A percentile compares a stretch with the other conserved stretches of the same genome.
These are phyloP conservation scores for Verbascum thapsus DNA, from an alignment of 257 asterid species.

Conservation along the genomic window DNA sequence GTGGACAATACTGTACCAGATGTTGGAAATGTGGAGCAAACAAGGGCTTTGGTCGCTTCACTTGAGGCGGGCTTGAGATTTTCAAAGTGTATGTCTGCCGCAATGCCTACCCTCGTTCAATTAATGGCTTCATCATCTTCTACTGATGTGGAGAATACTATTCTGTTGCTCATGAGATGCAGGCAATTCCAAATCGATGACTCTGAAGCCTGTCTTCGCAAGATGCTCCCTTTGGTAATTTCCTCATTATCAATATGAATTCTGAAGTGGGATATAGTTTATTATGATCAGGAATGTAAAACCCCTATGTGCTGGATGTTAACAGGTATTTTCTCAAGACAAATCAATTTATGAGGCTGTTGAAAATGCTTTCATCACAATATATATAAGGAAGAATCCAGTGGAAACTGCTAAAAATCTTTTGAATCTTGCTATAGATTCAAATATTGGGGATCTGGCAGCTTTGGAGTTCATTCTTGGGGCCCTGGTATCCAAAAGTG, in stretches of 20 bases:
- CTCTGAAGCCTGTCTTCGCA: constrained; percentile 89
- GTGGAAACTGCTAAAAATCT: constrained; percentile 91
- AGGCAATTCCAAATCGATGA: constrained; percentile 92
- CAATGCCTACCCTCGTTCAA: constrained; percentile 86
- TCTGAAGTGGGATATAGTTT: constrained; percentile 5
- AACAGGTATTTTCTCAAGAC: constrained; percentile 93
- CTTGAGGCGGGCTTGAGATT: constrained; percentile 90
- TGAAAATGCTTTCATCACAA: constrained; percentile 90
- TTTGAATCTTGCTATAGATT: constrained; percentile 77
- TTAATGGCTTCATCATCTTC: constrained; percentile 98
- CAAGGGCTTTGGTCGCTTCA: constrained; percentile 93
- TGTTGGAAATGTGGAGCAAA: constrained; percentile 93
- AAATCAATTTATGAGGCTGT: constrained; percentile 95
- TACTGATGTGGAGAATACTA: constrained; percentile 89
- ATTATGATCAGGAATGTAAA: constrained; percentile 9
- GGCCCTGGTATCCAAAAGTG: constrained; percentile 86
- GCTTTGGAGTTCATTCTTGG: constrained; percentile 83
- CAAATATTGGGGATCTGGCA: constrained; percentile 97
- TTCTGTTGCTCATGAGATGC: constrained; percentile 95
- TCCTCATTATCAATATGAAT: constrained; percentile 28
- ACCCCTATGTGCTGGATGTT: constrained; percentile 22
- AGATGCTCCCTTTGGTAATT: constrained; percentile 97
- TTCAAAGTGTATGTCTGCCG: constrained; percentile 74
- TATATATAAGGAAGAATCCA: constrained; percentile 72
- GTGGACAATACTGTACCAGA: constrained; percentile 74